Evolutionary conservation across 2,329 filamentous ascomycete genomes (phyloP), one percentile per base, ranked within the genome.

Genomic region (Neonectria neomacrospora): DNA sequence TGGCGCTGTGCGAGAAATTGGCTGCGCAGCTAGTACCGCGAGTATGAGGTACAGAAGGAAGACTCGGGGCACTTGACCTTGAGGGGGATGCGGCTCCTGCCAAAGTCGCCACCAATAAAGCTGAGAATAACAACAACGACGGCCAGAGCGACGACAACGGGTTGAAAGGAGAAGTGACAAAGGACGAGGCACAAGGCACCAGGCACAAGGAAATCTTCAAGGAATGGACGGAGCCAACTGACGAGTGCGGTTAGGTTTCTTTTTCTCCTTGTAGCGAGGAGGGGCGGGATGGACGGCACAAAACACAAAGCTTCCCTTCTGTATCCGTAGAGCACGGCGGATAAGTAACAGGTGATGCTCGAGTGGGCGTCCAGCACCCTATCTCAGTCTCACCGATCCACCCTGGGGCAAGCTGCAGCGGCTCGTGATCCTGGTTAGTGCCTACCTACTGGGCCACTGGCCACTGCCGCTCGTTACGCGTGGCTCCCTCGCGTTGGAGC

Each of bases 351-450:
- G 42, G 34, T 50, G 48, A 59, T 37, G 42, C 41, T 32, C 54
- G 48, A 59, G 12, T 62, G 58, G 47, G 62, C 50, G 63, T 66
- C 54, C 47, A 42, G 62, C 52, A 61, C 62, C 52, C 47, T 55
- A 54, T 68, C 57, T 55, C 16, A 37, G 14, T 57, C 26, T 63
- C 16, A 52, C 37, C 37, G 66, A 54, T 63, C 70, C 70, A 68
- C 70, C 62, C 56, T 41, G 58, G 47, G 51, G 51, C 63, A 67
- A 69, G 63, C 63, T 70, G 58, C 50, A 32, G 42, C 61, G 47
- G 69, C 70, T 70, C 65, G 68, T 73, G 70, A 73, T 71, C 68
- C 59, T n/a, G n/a, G n/a, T n/a, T n/a, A n/a, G n/a, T n/a, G n/a
- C n/a, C 18, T 48, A 28, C 62, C 45, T 48, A n/a, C 34, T 37